Evolutionary conservation across 2,329 filamentous ascomycete species (phyloP).

Genomic region (Penicillium sp.): DNA sequence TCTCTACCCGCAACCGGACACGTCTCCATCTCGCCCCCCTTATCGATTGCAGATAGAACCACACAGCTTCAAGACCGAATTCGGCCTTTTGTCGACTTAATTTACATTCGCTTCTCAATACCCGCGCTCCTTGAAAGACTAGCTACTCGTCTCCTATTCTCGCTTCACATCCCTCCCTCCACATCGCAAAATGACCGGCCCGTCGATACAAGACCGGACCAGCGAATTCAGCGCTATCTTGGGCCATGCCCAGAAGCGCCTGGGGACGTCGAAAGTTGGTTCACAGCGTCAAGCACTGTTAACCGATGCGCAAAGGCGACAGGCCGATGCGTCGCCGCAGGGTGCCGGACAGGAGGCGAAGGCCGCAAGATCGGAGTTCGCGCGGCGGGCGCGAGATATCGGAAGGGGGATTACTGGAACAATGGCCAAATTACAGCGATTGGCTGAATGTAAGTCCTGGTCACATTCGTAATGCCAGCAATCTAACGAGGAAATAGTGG

Average conservation of each 20-base stretch:
- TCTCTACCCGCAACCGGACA: conserved; percentile 20
- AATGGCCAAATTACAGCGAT: conserved; percentile 90
- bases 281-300: conserved; percentile 79
- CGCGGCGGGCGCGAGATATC: conserved; percentile 84
- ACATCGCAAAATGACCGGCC: conserved; percentile 48
- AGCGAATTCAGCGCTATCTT: conserved; percentile 92
- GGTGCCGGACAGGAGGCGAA: conserved; percentile 46
- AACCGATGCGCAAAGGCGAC: conserved; percentile 61
- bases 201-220: conserved; percentile 93
- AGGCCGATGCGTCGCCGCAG: conserved; percentile 59
- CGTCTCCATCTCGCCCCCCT: conserved; percentile 29
- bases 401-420: conserved; percentile 86
- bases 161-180: background rate
- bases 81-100: background rate
- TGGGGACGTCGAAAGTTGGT: conserved; percentile 72
- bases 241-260: conserved; percentile 74
- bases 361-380: conserved; percentile 78
- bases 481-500: conserved; percentile 54
- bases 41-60: conserved; percentile 32
- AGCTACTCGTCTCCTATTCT: background rate
- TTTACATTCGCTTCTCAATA: background rate
- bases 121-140: background rate
- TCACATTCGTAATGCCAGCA: background rate
- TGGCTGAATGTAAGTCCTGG: conserved; percentile 68
- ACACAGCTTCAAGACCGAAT: conserved; percentile 13